phyloP scores from a whole-genome alignment of 495 filamentous ascomycete genomes.

The Aspergillus heteromorphus region DNA sequence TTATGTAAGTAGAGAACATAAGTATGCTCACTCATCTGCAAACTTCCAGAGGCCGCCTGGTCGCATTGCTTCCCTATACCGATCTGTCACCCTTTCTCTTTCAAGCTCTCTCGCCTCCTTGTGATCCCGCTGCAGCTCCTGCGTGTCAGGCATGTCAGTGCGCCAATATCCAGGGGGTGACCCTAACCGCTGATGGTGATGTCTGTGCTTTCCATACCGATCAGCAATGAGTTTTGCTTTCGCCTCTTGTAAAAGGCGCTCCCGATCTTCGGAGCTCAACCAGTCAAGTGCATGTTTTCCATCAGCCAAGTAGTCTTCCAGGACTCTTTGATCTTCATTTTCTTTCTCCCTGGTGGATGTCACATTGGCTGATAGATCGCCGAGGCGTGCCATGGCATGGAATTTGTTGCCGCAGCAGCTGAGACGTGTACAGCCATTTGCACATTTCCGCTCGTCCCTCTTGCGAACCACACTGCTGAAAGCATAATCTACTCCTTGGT shows the following conservation, averaged over 20 bases:
- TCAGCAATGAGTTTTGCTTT: constrained; percentile 63
- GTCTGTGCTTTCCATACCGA: constrained; percentile 67
- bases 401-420: constrained; percentile 75
- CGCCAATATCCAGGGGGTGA: constrained; percentile 90
- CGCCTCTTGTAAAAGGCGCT: constrained; percentile 60
- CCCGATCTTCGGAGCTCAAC: constrained; percentile 47
- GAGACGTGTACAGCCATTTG: constrained; percentile 71
- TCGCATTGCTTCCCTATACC: constrained; percentile 77
- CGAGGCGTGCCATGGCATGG: constrained; percentile 53
- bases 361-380: constrained; percentile 18
- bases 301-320: constrained; percentile 65
- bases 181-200: constrained; percentile 60
- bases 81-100: constrained; percentile 60
- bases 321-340: constrained; percentile 48
- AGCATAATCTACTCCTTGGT: constrained; percentile 68
- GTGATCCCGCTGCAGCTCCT: constrained; percentile 61
- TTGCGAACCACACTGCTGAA: constrained; percentile 71
- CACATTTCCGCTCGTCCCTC: constrained; percentile 64
- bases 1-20: no score
- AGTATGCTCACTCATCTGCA: constrained; percentile 59
- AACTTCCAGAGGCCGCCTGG: constrained; percentile 70
- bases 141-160: constrained; percentile 78
- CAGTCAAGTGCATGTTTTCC: constrained; percentile 32
- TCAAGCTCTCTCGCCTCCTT: constrained; percentile 55
- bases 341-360: constrained; percentile 17